Evolutionary conservation across 768 basidiomycete species (phyloP).

Genomic region (Kwoniella heveanensis): DNA sequence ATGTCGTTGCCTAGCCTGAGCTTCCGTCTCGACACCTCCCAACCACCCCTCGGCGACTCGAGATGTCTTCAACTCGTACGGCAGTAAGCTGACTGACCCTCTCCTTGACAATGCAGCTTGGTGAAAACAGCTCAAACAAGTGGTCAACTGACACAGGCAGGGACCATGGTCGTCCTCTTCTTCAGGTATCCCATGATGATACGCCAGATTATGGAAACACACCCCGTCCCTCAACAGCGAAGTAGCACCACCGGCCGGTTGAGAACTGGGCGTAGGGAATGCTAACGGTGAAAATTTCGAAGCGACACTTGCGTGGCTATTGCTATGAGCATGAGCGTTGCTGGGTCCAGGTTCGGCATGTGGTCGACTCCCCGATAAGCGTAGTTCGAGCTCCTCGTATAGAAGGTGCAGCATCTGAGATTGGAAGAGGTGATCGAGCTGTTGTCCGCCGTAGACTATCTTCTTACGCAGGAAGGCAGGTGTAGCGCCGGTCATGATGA

Average conservation of each 20-base stretch:
- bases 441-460: conserved; percentile 54
- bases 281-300: conserved; percentile 14
- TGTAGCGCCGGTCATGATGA: conserved; percentile 49
- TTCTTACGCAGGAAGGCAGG: conserved; percentile 50
- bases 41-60: conserved; percentile 33
- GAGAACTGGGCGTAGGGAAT: conserved; percentile 11
- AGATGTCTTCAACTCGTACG: conserved; percentile 29
- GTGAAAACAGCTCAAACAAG: conserved; percentile 43
- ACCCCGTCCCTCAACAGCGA: conserved; percentile 44
- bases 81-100: conserved; percentile 38
- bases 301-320: background rate
- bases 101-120: conserved; percentile 26
- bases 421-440: conserved; percentile 49
- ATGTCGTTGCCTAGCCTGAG: conserved; percentile 30
- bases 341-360: conserved; percentile 36
- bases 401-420: conserved; percentile 50
- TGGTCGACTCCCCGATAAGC: conserved; percentile 46
- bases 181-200: conserved; percentile 44
- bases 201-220: conserved; percentile 51
- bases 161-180: conserved; percentile 49
- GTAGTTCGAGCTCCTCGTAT: conserved; percentile 50
- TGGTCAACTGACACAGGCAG: conserved; percentile 50
- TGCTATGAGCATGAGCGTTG: background rate
- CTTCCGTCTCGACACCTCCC: conserved; percentile 34
- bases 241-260: conserved; percentile 8